Evolutionary conservation across 1,284 basidiomycete species (phyloP).

Genomic region (Cryptococcus sp.): DNA sequence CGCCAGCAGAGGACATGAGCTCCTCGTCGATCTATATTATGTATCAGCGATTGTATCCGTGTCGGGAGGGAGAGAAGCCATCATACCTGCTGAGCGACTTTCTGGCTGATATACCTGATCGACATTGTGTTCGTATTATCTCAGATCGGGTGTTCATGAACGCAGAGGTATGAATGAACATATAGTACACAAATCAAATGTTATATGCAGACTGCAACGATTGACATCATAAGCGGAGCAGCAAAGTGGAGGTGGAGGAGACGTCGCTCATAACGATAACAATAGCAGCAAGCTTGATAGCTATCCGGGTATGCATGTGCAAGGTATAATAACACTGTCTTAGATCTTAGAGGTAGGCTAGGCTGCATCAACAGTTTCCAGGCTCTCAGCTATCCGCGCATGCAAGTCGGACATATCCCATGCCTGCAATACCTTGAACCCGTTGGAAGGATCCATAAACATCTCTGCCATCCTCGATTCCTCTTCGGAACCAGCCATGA

Average conservation of each 20-base stretch:
- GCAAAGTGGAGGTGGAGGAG: slow-evolving; percentile 2
- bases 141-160: neutral
- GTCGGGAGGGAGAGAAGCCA: slow-evolving; percentile 5
- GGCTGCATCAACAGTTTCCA: neutral
- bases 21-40: slow-evolving; percentile 78
- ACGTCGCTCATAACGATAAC: too few species aligned
- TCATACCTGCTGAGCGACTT: slow-evolving; percentile 73
- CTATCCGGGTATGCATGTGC: slow-evolving; percentile 17
- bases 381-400: slow-evolving; percentile 4
- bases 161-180: neutral
- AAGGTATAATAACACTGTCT: slow-evolving; percentile 21
- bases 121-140: slow-evolving; percentile 58
- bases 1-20: slow-evolving; percentile 78
- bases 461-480: slow-evolving; percentile 25
- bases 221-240: neutral
- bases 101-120: slow-evolving; percentile 72
- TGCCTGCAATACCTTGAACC: slow-evolving; percentile 1
- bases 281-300: too few species aligned
- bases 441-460: slow-evolving; percentile 19
- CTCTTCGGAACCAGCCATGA: slow-evolving; percentile 23
- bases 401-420: slow-evolving; percentile 23
- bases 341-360: neutral
- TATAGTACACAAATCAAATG: neutral
- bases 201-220: neutral
- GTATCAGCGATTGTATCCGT: slow-evolving; percentile 1